Evolutionary conservation across 2,329 filamentous ascomycete species (phyloP), one percentile per base, ranked within the genome.

Genomic region (Orbilia ellipsospora): DNA sequence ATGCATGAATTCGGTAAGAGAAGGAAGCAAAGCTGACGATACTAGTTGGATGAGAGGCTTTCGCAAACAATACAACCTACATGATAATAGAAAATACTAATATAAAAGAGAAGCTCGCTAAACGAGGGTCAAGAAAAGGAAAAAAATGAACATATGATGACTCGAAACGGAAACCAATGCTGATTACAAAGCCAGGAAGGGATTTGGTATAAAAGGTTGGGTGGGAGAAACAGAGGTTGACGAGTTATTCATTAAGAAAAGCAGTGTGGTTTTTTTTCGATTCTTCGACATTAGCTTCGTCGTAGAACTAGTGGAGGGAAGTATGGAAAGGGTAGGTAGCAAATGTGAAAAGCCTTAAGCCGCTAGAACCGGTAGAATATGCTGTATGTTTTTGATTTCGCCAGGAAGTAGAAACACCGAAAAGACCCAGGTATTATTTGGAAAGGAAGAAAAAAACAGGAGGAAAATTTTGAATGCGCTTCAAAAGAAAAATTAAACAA

Each of bases 331-430:
- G 26, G 28, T 55, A 56, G 48, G 23, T 59, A 57, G 36, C 13
- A 48, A 48, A 48, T 48, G 16, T 48, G 45, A 13, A 59, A 23
- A 42, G 18, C 52, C 48, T 69, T 16, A 57, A 26, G 73, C 70
- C 66, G 79, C 64, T 70, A 56, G 63, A 52, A 52, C 73, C 63
- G 45, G 52, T 66, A 65, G 23, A 76, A 83, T 87, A 57, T 69
- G 59, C 23, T 69, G 48, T 52, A 65, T 64, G 59, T 62, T 70
- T 70, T 70, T 59, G 36, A 50, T 61, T 74, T 75, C 72, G 72
- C 72, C 72, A 75, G 72, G 72, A 75, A 75, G 64, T 59, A 63
- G 42, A 68, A 77, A 77, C 67, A 77, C 67, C 73, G 60, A 68
- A 55, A 74, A 67, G 65, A 70, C 66, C 65, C 66, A 73, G 68